Evolutionary conservation across 2,329 filamentous ascomycete species (phyloP).

Genomic region (Ascosphaera aggregata): DNA sequence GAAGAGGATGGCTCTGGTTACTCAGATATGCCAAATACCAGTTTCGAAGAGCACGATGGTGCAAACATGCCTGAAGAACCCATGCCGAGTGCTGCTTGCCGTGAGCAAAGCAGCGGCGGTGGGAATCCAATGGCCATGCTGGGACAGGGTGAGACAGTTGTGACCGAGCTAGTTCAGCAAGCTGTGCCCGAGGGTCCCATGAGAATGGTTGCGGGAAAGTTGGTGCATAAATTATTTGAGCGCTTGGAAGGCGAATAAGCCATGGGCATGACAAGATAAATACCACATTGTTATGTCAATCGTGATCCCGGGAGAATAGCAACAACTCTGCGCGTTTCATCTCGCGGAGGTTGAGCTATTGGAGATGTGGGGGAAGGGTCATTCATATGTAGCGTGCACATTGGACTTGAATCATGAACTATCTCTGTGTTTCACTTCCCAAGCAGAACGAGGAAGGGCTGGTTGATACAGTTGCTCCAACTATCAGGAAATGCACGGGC

Average conservation of each 20-base stretch:
- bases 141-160: not conserved
- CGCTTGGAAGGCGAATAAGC: not conserved
- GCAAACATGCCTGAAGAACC: not conserved
- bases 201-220: not conserved
- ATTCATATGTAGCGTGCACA: too few relatives aligned
- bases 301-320: too few relatives aligned
- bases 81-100: not conserved
- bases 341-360: not conserved
- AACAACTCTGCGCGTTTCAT: too few relatives aligned
- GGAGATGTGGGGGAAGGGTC: too few relatives aligned
- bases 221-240: not conserved
- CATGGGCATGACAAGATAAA: not conserved
- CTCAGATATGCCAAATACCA: not conserved
- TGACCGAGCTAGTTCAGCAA: not conserved
- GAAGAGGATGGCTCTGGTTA: constrained; percentile 1
- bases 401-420: too few relatives aligned
- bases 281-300: not conserved
- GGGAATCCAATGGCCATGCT: not conserved
- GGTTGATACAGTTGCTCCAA: too few relatives aligned
- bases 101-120: not conserved
- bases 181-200: not conserved
- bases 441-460: too few relatives aligned
- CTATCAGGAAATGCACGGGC: too few relatives aligned
- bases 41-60: not conserved
- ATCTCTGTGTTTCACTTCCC: too few relatives aligned